Conservation (phyloP, 768 basidiomycete genomes). For the Pleurotus citrinopileatus region DNA sequence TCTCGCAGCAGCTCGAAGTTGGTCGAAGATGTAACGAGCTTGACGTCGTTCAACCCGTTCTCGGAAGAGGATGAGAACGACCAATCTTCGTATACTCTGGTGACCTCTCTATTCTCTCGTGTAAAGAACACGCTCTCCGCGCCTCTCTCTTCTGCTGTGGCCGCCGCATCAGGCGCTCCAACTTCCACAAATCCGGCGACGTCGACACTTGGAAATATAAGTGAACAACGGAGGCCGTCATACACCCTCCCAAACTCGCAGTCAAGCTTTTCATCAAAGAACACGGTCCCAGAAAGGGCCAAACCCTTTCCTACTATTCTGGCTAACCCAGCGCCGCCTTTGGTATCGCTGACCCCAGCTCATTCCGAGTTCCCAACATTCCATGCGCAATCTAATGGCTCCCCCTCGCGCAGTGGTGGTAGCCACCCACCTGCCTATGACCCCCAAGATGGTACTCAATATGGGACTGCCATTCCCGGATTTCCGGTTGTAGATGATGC, state of each 20-base stretch:
- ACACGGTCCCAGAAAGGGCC: conserved; percentile 51
- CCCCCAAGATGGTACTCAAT: conserved; percentile 48
- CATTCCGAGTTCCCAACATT: conserved; percentile 77
- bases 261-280: conserved; percentile 46
- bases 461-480: conserved; percentile 77
- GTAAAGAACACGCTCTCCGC: conserved; percentile 78
- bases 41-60: conserved; percentile 90
- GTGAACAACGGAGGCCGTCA: conserved; percentile 63
- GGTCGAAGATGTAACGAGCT: conserved; percentile 58
- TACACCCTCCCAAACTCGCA: conserved; percentile 42
- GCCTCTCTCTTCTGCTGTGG: conserved; percentile 55
- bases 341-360: conserved; percentile 83
- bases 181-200: conserved; percentile 27
- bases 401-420: conserved; percentile 48
- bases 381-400: conserved; percentile 58
- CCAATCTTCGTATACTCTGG: conserved; percentile 80
- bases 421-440: conserved; percentile 56
- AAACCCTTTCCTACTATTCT: conserved; percentile 52
- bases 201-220: conserved; percentile 24
- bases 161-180: conserved; percentile 30
- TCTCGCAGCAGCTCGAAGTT: conserved; percentile 64
- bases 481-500: conserved; percentile 93
- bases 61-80: conserved; percentile 92
- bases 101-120: conserved; percentile 76
- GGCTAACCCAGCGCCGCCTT: conserved; percentile 69